Conservation (phyloP, 2,329 filamentous ascomycete species). For the Aspergillus sp. region DNA sequence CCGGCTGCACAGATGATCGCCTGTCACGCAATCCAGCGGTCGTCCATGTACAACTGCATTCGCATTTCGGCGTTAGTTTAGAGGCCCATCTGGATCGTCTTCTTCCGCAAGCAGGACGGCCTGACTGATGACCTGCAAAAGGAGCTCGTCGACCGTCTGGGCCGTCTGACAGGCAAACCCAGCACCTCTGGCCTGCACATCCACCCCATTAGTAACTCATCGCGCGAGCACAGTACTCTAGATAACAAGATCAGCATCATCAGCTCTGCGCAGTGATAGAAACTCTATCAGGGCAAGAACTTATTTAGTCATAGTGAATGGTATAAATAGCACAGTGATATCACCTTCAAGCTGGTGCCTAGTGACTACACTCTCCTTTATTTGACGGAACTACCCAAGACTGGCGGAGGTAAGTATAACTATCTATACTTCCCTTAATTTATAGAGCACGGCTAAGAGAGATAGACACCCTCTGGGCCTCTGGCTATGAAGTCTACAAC, state of each 20-base stretch:
- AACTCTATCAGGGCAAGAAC: constrained; percentile 37
- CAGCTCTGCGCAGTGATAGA: constrained; percentile 42
- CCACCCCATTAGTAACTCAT: constrained; percentile 51
- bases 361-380: constrained; percentile 50
- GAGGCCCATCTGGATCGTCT: constrained; percentile 30
- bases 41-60: not conserved
- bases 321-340: constrained; percentile 51
- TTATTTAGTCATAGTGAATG: constrained; percentile 27
- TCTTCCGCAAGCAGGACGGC: constrained; percentile 54
- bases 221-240: constrained; percentile 45
- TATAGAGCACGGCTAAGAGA: too few relatives aligned
- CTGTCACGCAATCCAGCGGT: constrained; percentile 4
- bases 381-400: constrained; percentile 42
- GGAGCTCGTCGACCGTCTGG: constrained; percentile 50
- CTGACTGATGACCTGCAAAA: constrained; percentile 54
- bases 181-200: constrained; percentile 47
- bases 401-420: constrained; percentile 39
- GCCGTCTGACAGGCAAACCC: constrained; percentile 49
- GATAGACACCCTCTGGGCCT: constrained; percentile 65
- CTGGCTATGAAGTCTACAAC: constrained; percentile 67
- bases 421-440: not conserved
- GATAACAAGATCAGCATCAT: constrained; percentile 54
- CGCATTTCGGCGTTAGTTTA: constrained; percentile 2
- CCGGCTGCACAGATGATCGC: constrained; percentile 6
- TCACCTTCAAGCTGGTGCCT: constrained; percentile 50